Evolutionary conservation across 176 grass and related monocot genomes (phyloP), one percentile per base, ranked within the genome.

Genomic region (Rhipidocladum racemiflorum): DNA sequence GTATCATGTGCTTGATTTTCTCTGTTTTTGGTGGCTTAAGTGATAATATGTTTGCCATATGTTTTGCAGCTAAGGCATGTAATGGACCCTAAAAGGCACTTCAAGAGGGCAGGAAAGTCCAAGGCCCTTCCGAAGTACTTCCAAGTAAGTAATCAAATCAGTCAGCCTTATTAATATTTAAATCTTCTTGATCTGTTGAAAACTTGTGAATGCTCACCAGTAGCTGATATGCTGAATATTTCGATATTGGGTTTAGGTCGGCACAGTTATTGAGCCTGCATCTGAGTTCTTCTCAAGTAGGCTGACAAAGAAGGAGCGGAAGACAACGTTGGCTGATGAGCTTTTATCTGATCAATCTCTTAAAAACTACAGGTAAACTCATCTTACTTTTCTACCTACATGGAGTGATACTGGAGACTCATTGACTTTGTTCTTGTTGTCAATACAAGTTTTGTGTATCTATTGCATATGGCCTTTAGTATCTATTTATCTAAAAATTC

Each of bases 11-110:
- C 49, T 70, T 28, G 29, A 56, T 16, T 42, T 13, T 30, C 17
- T 81, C 15, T 32, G 1, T 11, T 72, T 67, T 84, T 34, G 32
- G 21, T 43, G 5, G 51, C 54, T 65, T 61, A 74, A 51, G 36
- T 5, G 54, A 62, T 72, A 25, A 51, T 80, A 38, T 23, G 16
- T n/a, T 81, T 45, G 44, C 60, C n/a, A 45, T 71, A 0, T 68
- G 40, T 92, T 65, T 90, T 92, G 49, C 78, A 97, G 95, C 79
- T 97, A 84, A 94, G 95, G 68, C 87, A 84, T 82, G 88, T 92
- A 70, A 82, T 94, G 39, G 95, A 97, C 89, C 95, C 95, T 28
- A 97, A 97, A 89, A 92, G 84, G 53, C 95, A 97, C 76, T 97
- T 97, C 75, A 97, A 97, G 78, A 94, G 86, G 71, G 67, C 80